Percentiles rank a stretch among this genome's conserved stretches.
phyloP scores from a whole-genome alignment of 345 rosid species.

The Reutealis trisperma region DNA sequence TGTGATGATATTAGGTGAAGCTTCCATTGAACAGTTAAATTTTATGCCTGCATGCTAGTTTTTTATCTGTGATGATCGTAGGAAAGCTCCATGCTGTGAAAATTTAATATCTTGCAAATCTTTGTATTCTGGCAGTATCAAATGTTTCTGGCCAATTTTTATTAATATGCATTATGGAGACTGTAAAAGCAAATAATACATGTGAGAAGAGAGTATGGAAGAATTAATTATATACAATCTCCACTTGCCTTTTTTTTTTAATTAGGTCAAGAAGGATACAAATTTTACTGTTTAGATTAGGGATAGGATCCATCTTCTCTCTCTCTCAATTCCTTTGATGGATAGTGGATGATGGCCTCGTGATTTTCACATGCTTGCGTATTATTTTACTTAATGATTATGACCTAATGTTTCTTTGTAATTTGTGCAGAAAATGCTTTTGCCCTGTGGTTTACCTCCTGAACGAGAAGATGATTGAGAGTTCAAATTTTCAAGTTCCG shows the following conservation, averaged over 20 bases:
- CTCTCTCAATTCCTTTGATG: not conserved
- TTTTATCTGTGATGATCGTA: not conserved
- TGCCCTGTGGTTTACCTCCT: conserved; percentile 95
- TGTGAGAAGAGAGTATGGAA: not conserved
- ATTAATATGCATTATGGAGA: not conserved
- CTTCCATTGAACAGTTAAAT: not conserved
- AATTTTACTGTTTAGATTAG: not conserved
- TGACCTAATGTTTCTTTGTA: not conserved
- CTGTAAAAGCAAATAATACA: not conserved
- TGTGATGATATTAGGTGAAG: not conserved
- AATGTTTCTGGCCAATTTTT: not conserved
- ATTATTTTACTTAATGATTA: not conserved
- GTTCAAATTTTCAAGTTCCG: not conserved
- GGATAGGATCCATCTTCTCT: not conserved
- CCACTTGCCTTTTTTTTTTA: not conserved
- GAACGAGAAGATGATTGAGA: conserved; percentile 86
- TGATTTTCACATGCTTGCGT: not conserved
- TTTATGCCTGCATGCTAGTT: not conserved
- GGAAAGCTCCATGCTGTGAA: not conserved
- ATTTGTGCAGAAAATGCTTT: conserved; percentile 84
- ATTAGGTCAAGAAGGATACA: not conserved
- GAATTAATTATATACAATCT: no score
- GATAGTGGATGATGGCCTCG: not conserved
- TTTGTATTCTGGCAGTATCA: not conserved
- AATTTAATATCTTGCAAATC: not conserved